phyloP scores from a whole-genome alignment of 257 asterid genomes.

The Thymus mandschuricus region DNA sequence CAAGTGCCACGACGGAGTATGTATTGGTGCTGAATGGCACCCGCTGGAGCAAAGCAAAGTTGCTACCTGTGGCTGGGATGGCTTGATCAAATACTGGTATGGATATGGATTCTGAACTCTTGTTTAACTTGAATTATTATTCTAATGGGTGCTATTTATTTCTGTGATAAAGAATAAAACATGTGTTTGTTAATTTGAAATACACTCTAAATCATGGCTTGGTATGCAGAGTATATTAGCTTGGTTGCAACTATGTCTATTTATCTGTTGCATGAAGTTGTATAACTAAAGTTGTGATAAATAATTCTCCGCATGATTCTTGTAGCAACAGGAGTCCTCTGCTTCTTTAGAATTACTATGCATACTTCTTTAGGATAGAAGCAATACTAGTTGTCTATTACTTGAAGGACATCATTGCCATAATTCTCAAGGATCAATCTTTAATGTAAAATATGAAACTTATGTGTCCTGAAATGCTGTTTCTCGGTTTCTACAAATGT shows the following conservation, averaged over 20 bases:
- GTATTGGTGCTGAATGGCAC: conserved; percentile 96
- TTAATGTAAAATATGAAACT: conserved; percentile 7
- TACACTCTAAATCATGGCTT: conserved; percentile 6
- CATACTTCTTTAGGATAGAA: conserved; percentile 1
- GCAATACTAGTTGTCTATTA: conserved; percentile 1
- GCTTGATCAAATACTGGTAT: conserved; percentile 98
- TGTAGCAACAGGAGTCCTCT: neutral
- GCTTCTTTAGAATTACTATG: neutral
- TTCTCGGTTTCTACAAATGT: conserved; percentile 3
- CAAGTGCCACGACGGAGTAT: conserved; percentile 95
- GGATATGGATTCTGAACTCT: conserved; percentile 42
- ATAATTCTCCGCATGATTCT: conserved; percentile 13
- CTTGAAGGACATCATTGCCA: neutral
- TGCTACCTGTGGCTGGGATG: conserved; percentile 99
- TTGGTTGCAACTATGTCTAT: conserved; percentile 11
- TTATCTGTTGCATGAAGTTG: neutral
- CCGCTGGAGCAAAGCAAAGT: conserved; percentile 99
- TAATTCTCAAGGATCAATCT: neutral
- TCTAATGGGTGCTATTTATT: conserved; percentile 13
- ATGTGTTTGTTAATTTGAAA: neutral
- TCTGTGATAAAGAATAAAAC: neutral
- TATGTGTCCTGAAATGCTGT: neutral
- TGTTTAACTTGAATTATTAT: conserved; percentile 15
- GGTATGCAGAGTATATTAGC: conserved; percentile 2
- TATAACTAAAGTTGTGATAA: neutral